A percentile compares a stretch with the other conserved stretches of the same genome.
Conservation (phyloP, 768 basidiomycete species). For the Crucibulum laeve region DNA sequence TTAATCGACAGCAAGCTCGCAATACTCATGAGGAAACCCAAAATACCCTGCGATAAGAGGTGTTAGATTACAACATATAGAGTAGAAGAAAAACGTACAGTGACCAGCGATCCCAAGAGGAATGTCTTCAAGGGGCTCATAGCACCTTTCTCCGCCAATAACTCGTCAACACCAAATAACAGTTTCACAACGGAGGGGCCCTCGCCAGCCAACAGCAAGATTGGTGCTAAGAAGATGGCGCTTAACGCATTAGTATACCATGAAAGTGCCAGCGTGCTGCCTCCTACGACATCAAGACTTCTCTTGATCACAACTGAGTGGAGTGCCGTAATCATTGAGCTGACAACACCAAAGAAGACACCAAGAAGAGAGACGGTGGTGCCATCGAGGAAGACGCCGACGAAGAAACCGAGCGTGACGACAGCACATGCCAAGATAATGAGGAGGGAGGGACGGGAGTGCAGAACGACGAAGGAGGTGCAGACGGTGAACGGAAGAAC, state of each 20-base stretch:
- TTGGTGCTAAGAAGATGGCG: constrained; percentile 65
- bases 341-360: constrained; percentile 75
- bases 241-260: constrained; percentile 92
- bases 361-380: constrained; percentile 58
- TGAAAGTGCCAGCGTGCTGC: constrained; percentile 78
- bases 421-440: constrained; percentile 73
- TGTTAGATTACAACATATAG: not conserved
- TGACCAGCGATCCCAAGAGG: constrained; percentile 74
- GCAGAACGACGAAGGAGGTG: constrained; percentile 78
- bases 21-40: constrained; percentile 94
- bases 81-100: constrained; percentile 43
- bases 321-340: constrained; percentile 80
- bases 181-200: constrained; percentile 57
- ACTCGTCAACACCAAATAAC: constrained; percentile 42
- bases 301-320: constrained; percentile 96
- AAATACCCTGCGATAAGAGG: constrained; percentile 49
- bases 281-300: constrained; percentile 72
- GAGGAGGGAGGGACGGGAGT: constrained; percentile 68
- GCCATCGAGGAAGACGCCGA: constrained; percentile 80
- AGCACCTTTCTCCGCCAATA: constrained; percentile 29
- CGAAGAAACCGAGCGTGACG: constrained; percentile 91
- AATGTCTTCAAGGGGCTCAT: constrained; percentile 59
- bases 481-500: constrained; percentile 91
- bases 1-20: constrained; percentile 93
- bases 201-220: constrained; percentile 77